Percentiles rank a stretch among this genome's conserved stretches.
Conservation (phyloP, 2,329 filamentous ascomycete genomes). For the Botrytis paeoniae region DNA sequence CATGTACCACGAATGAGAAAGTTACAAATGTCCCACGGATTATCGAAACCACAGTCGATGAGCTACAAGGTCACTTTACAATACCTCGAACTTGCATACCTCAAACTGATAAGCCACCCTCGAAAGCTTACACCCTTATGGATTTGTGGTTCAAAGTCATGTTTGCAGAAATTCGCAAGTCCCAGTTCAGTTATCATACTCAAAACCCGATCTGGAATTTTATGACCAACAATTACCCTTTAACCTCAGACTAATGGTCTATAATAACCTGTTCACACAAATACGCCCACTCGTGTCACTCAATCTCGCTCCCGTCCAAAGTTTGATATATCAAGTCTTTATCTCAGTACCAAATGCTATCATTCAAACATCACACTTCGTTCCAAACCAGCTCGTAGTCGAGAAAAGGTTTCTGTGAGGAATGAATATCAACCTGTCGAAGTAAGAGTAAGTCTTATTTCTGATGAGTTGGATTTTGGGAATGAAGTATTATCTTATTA, state of each 20-base stretch:
- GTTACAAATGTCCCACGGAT: neutral
- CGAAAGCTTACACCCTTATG: slow-evolving; percentile 23
- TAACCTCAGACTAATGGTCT: neutral
- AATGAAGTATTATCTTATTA: slow-evolving; percentile 35
- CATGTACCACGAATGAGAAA: neutral
- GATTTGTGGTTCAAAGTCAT: neutral
- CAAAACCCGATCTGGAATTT: neutral
- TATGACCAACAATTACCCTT: neutral
- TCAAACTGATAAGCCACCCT: neutral
- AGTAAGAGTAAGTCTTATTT: slow-evolving; percentile 32
- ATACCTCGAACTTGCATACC: neutral
- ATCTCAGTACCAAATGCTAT: neutral
- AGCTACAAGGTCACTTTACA: neutral
- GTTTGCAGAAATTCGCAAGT: neutral
- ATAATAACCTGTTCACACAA: neutral
- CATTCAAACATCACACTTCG: slow-evolving; percentile 33
- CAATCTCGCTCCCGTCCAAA: neutral
- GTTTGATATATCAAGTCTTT: neutral
- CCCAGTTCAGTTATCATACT: neutral
- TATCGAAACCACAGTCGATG: neutral
- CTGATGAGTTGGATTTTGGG: slow-evolving; percentile 31
- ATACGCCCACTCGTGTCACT: neutral
- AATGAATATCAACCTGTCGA: slow-evolving; percentile 32
- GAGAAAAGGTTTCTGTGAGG: slow-evolving; percentile 35
- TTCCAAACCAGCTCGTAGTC: slow-evolving; percentile 31